A percentile compares a stretch with the other conserved stretches of the same genome.
Evolutionary conservation across 1,139 yeast species (phyloP).

Genomic region (Lodderomyces orthopsilosis): DNA sequence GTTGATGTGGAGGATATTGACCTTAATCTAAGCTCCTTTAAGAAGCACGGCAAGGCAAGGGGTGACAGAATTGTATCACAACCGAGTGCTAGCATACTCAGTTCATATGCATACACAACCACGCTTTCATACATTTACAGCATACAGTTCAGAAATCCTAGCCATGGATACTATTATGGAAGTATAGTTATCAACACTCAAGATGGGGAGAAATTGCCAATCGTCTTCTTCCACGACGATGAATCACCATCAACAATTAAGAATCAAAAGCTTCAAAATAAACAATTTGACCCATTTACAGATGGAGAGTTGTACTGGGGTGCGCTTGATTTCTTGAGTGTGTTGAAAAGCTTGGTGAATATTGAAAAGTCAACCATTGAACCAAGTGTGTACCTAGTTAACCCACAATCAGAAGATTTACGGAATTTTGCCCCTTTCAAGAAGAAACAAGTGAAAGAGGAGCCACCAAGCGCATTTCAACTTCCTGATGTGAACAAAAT

Average conservation of each 20-base stretch:
- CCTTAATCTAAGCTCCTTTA: slow-evolving; percentile 22
- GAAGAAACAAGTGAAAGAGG: slow-evolving; percentile 17
- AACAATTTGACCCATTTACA: slow-evolving; percentile 73
- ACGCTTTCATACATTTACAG: slow-evolving; percentile 66
- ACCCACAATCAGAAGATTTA: slow-evolving; percentile 77
- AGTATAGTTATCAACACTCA: slow-evolving; percentile 71
- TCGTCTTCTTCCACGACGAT: slow-evolving; percentile 88
- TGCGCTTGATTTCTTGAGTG: slow-evolving; percentile 69
- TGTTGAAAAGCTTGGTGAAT: slow-evolving; percentile 52
- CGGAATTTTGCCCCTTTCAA: slow-evolving; percentile 68
- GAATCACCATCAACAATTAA: slow-evolving; percentile 72
- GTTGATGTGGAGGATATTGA: slow-evolving; percentile 47
- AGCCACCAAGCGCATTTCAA: slow-evolving; percentile 19
- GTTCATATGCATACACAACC: slow-evolving; percentile 65
- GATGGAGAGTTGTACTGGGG: slow-evolving; percentile 78
- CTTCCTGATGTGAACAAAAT: slow-evolving; percentile 45
- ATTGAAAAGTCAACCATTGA: slow-evolving; percentile 71
- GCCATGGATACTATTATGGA: slow-evolving; percentile 90
- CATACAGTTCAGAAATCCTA: slow-evolving; percentile 79
- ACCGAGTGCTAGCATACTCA: slow-evolving; percentile 51
- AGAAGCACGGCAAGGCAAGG: slow-evolving; percentile 13
- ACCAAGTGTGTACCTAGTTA: slow-evolving; percentile 67
- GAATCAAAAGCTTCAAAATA: slow-evolving; percentile 56
- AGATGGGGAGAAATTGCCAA: slow-evolving; percentile 70
- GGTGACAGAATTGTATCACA: slow-evolving; percentile 37